Percentiles rank a stretch among this genome's conserved stretches.
phyloP scores from a whole-genome alignment of 805 yeast genomes.

The Candida gorgasii region DNA sequence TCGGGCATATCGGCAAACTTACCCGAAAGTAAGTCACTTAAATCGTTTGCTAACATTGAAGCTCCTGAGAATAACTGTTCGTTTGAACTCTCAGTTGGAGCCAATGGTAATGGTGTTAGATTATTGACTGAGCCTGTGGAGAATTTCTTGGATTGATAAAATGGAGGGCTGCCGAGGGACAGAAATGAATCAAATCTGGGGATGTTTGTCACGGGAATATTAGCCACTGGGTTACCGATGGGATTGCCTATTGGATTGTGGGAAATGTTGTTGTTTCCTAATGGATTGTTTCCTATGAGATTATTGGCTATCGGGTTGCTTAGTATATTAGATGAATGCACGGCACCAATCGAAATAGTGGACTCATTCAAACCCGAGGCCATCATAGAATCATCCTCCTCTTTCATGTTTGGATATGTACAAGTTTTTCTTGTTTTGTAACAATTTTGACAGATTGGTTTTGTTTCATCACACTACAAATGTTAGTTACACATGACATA shows the following conservation, averaged over 20 bases:
- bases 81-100: conserved; percentile 5
- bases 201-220: neutral
- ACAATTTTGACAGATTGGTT: conserved; percentile 18
- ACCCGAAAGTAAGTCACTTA: conserved; percentile 13
- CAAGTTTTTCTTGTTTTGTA: conserved; percentile 12
- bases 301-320: neutral
- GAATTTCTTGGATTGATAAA: conserved; percentile 1
- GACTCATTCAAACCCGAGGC: too few relatives aligned
- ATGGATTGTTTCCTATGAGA: neutral
- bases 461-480: conserved; percentile 19
- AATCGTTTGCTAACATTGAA: conserved; percentile 14
- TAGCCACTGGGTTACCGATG: neutral
- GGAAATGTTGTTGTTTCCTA: neutral
- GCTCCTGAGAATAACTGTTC: conserved; percentile 16
- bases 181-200: conserved; percentile 4
- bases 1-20: conserved; percentile 13
- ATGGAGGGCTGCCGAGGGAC: neutral
- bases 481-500: too few relatives aligned
- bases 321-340: neutral
- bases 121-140: neutral
- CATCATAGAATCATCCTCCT: neutral
- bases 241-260: too few relatives aligned
- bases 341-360: too few relatives aligned
- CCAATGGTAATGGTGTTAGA: neutral
- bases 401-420: conserved; percentile 1